Base-by-base conservation (phyloP, 1,284 basidiomycete genomes). In the Irpex sp. region DNA sequence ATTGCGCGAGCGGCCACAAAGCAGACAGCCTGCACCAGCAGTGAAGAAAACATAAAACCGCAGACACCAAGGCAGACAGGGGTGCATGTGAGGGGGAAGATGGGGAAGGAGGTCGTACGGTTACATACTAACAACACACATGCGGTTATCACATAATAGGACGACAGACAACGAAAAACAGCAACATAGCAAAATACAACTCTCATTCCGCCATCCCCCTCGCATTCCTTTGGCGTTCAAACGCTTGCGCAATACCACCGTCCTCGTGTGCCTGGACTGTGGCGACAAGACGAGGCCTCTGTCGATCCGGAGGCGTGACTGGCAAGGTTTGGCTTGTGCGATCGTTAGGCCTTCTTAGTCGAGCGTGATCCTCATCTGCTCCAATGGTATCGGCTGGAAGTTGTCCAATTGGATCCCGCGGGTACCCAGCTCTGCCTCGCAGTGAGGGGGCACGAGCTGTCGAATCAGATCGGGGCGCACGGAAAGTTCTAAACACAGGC, bases 311-410 rank as follows among this genome's bases (percentile, higher is more conserved):
- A 54, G 53, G 53, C 53, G 53, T 54, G 53, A 54, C 21, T 26
- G 21, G 21, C 53, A 54, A 11, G 36, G 37, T 39, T 31, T 59
- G 56, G 57, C 37, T 26, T 53, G 47, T 17, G 37, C 19, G 75
- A 72, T 87, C n/a, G 11, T 39, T 39, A 9, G 11, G 17, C 11
- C 17, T 50, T 21, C 26, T 54, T 81, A 94, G 78, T 96, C 94
- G 79, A 96, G 83, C 76, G 89, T 87, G 79, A 96, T 94, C 81
- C 89, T 89, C 81, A 97, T 79, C 78, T 95, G 87, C 76, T 97
- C 94, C 78, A 94, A 80, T 76, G 94, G 94, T 90, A 97, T 95
- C 76, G 94, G 94, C 75, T 89, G 89, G 82, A 98, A 98, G 71
- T 86, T 88, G 76, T 97, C 89, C 74, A 99, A 79, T 75, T 92